Evolutionary conservation across 306 rosid species (phyloP), one percentile per base, ranked within the genome.

Genomic region (Cicer yamashitae): DNA sequence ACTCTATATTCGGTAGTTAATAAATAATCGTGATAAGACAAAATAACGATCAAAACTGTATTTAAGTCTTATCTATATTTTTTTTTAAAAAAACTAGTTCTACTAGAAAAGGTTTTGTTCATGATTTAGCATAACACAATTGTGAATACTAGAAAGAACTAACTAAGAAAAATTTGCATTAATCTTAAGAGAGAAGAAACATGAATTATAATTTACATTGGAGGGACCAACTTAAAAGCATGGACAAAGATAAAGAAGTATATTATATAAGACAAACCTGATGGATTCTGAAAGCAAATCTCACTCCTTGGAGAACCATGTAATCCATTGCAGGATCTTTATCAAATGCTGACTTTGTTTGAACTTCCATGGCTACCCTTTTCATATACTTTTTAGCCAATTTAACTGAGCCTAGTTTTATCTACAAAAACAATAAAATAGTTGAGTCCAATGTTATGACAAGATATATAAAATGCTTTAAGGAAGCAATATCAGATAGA

Each of bases 291-390:
- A 94, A 94, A 60, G 98, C 98, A 85, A 91, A 94, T 90, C 98
- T 88, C 84, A 94, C 98, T 85, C 98, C 98, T 83, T 94, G 98
- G 70, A 94, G 98, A 70, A 94, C 89, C 96, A 94, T 89, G 81
- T 94, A 94, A 84, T 94, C 97, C 97, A 94, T 91, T 14, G 96
- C 97, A 51, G 97, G 96, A 80, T 94, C 98, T 85, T 94, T 94
- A 67, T 91, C 98, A 38, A 80, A 48, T 76, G 96, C 84, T 48
- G 96, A 90, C 86, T 90, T 94, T 59, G 83, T 86, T 69, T 94
- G 98, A 82, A 94, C 96, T 70, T 94, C 98, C 96, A 86, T 85
- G 18, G 98, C 98, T 57, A 90, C 93, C 86, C 96, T 90, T 86
- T 89, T 94, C 96, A 90, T 89, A 82, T 94, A 91, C 85, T 68